Evolutionary conservation across 306 rosid genomes (phyloP), one percentile per base, ranked within the genome.

Genomic region (Prunus dulcis): DNA sequence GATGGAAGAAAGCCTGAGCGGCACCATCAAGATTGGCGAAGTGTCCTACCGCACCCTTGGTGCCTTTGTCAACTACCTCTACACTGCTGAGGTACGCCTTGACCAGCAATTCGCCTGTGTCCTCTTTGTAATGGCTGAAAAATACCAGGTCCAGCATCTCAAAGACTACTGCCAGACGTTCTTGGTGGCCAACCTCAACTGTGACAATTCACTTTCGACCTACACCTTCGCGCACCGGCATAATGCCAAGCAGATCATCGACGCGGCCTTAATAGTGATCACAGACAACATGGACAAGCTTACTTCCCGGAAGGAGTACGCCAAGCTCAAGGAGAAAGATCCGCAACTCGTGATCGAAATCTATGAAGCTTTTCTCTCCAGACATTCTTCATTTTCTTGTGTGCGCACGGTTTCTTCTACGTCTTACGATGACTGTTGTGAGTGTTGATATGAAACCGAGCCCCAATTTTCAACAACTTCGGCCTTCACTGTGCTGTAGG

Each of bases 1-100:
- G 61, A 93, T 91, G 97, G 81, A 84, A 64, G 93, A 93, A 86
- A 86, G 90, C 64, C 89, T 83, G 67, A 93, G 92, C 12, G 87
- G 97, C 71, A 88, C 87, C 68, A 89, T 93, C 64, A 88, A 79
- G 80, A 88, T 93, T 34, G 46, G 85, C 4, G 97, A 89, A 19
- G 96, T 89, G 34, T 82, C 92, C 15, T 75, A 81, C 11, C 84
- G 87, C 20, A 85, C 87, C 64, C 96, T 91, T 32, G 75, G 84
- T 6, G 84, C 90, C 27, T 91, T 93, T 81, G 92, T 93, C 61
- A 82, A 79, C 70, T 91, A 81, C 69, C 72, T 93, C 12, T 93
- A 93, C 92, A 91, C 91, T 3, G 96, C 92, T 19, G 93, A 93
- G 77, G 32, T 88, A 22, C 20, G 63, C 80, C 92, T 93, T 74